These are phyloP conservation scores for Diphasiastrum complanatum DNA, from an alignment of 83 land plant species.

Conservation along the genomic window DNA sequence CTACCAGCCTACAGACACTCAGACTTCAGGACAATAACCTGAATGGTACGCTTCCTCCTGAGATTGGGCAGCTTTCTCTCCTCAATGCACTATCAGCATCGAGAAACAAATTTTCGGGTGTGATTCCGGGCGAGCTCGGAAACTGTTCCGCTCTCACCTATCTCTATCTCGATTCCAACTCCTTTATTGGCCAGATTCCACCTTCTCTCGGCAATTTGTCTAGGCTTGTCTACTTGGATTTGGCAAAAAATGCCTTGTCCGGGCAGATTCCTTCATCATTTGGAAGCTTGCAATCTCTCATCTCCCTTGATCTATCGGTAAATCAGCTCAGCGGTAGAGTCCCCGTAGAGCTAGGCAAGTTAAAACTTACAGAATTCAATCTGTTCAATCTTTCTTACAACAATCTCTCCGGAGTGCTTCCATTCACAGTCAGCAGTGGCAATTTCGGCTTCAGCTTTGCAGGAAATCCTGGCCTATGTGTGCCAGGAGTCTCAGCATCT, in stretches of 20 bases:
- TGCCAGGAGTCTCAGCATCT: neutral
- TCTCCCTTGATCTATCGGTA: conserved; percentile 3
- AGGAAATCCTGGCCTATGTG: conserved; percentile 7
- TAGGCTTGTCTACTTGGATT: neutral
- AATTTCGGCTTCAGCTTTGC: conserved; percentile 1
- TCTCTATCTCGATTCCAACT: conserved; percentile 21
- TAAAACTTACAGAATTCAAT: neutral
- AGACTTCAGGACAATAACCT: conserved; percentile 8
- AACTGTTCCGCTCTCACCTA: conserved; percentile 18
- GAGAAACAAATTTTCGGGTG: conserved; percentile 25
- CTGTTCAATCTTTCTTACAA: conserved; percentile 10
- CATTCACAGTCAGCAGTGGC: neutral
- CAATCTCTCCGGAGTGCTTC: conserved; percentile 12
- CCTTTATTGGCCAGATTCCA: conserved; percentile 26
- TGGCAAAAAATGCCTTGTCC: conserved; percentile 4
- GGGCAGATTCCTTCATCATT: conserved; percentile 4
- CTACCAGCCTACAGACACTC: conserved; percentile 11
- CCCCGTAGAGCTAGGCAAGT: neutral
- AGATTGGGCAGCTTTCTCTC: conserved; percentile 6
- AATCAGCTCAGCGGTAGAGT: conserved; percentile 6
- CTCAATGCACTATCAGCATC: conserved; percentile 13
- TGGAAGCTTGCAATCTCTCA: conserved; percentile 1
- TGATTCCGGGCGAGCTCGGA: conserved; percentile 33
- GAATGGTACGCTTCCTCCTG: conserved; percentile 9
- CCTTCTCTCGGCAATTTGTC: conserved; percentile 14